Evolutionary conservation across 805 yeast species (phyloP), one percentile per base, ranked within the genome.

Genomic region (Starmerella geochares): DNA sequence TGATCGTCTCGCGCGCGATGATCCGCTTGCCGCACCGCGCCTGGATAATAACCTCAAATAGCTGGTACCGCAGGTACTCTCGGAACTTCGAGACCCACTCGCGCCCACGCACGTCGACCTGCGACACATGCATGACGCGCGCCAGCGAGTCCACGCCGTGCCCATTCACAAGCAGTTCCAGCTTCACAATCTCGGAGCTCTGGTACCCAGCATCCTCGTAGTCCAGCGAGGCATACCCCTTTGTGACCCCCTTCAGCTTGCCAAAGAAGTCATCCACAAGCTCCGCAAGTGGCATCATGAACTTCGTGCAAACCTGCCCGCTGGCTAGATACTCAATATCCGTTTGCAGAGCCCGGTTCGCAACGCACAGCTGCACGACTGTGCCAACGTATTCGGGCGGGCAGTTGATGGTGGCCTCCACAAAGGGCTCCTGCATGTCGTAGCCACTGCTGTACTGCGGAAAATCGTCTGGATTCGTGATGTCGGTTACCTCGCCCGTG

Each of bases 241-340:
- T 78, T 0, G 97, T 86, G 1, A 79, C 75, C 1, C 96, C 88
- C 64, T 90, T 90, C 51, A 90, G 71, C 63, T 84, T 86, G 1
- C 97, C 97, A 65, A 92, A 88, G 64, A 90, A 90, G 67, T 92
- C 96, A 62, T 90, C 96, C 5, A 92, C 95, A 31, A 90, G 69
- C 61, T 86, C 94, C 0, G 94, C 83, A 46, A 92, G 72, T 2
- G 98, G 97, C 5, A 90, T 67, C 51, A 79, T 77, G 65, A 87
- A 92, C 59, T 80, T 82, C 58, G 88, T 65, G 49, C 86, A 65
- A 0, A 85, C 90, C 65, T 90, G 96, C 1, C 87, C 90, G 1
- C 86, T 79, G 21, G 79, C 76, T 38, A 86, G 65, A 59, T 83
- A 86, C 49, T 82, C 82, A 27, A 90, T 66, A 40, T 86, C 95